Conservation (phyloP, 2,329 filamentous ascomycete species). For the Pestalotiopsis sp. region DNA sequence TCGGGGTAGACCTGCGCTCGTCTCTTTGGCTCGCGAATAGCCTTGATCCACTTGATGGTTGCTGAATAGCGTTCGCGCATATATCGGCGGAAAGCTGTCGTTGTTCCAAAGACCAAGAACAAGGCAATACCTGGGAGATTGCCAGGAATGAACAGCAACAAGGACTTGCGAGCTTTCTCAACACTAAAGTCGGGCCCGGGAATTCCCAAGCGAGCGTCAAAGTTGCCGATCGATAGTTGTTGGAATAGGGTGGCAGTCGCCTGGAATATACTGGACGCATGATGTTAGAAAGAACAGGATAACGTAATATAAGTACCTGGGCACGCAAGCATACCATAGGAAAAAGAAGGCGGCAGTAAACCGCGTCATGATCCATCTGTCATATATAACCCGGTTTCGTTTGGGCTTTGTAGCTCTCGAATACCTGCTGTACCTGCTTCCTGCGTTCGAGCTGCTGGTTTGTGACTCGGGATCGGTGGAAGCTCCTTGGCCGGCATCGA, state of each 20-base stretch:
- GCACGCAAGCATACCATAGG: constrained; percentile 12
- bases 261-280: constrained; percentile 11
- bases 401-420: not conserved
- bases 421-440: not conserved
- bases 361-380: constrained; percentile 19
- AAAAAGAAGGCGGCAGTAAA: constrained; percentile 18
- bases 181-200: constrained; percentile 18
- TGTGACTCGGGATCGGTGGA: constrained; percentile 1
- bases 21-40: constrained; percentile 3
- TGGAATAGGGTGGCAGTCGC: constrained; percentile 15
- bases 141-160: constrained; percentile 23
- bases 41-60: constrained; percentile 5
- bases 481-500: constrained; percentile 6
- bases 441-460: not conserved
- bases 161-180: constrained; percentile 15
- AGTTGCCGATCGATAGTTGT: constrained; percentile 9
- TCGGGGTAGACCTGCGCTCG: not conserved
- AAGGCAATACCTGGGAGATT: constrained; percentile 23
- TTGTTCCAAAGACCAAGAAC: constrained; percentile 25
- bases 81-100: constrained; percentile 20
- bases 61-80: constrained; percentile 8
- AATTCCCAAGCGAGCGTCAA: not conserved
- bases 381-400: constrained; percentile 14
- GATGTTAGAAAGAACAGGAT: not conserved
- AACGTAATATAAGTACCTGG: not conserved